Percentiles rank a stretch among this genome's conserved stretches.
These are phyloP conservation scores for Mycena rebaudengoi DNA, from an alignment of 768 basidiomycete species.

Conservation along the genomic window DNA sequence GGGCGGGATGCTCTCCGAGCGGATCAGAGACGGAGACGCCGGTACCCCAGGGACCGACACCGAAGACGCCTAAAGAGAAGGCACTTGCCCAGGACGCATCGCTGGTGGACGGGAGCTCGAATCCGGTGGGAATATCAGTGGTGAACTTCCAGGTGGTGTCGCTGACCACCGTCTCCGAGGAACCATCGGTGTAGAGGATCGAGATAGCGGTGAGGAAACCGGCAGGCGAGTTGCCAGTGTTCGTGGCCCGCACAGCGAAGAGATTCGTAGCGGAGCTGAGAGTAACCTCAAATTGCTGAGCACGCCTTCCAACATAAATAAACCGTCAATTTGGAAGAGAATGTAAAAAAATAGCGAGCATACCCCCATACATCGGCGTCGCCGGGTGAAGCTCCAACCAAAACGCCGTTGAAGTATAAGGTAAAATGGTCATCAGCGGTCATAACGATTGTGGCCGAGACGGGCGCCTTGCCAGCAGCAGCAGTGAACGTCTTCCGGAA, in stretches of 20 bases:
- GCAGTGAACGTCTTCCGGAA: conserved; percentile 37
- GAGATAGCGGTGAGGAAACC: conserved; percentile 33
- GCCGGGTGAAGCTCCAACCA: conserved; percentile 30
- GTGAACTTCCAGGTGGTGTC: conserved; percentile 33
- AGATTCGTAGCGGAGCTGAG: background rate
- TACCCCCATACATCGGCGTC: conserved; percentile 32
- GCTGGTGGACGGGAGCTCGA: conserved; percentile 27
- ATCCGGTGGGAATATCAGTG: conserved; percentile 16
- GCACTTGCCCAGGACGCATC: conserved; percentile 35
- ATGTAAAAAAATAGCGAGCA: conserved; percentile 28
- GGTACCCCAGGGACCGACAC: conserved; percentile 33
- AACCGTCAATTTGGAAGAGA: conserved; percentile 15
- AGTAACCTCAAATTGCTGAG: conserved; percentile 37
- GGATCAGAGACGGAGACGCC: conserved; percentile 31
- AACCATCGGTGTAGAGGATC: conserved; percentile 34
- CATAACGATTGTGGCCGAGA: conserved; percentile 30
- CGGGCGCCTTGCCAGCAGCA: conserved; percentile 30
- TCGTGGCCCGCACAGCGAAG: conserved; percentile 34
- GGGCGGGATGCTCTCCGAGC: conserved; percentile 39
- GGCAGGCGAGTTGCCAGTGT: conserved; percentile 33
- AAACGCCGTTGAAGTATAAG: conserved; percentile 37
- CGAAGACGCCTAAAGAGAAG: conserved; percentile 28
- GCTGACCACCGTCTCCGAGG: conserved; percentile 22
- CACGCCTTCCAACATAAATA: conserved; percentile 35
- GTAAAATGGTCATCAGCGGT: conserved; percentile 40